phyloP scores from a whole-genome alignment of 176 grass and related monocot genomes.

The Avena sativa region DNA sequence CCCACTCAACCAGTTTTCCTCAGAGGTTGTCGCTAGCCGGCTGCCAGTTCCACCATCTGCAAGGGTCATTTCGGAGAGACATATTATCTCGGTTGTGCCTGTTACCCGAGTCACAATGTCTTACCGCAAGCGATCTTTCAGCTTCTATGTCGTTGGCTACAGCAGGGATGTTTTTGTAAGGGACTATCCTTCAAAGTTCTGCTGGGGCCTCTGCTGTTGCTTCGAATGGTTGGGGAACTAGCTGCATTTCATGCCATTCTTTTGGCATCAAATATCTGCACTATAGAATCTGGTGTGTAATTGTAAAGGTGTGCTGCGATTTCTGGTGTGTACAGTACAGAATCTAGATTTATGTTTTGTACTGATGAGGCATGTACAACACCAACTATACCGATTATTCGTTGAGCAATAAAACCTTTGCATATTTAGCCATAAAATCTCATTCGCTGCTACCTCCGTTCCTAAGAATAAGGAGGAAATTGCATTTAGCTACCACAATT shows the following conservation, averaged over 20 bases:
- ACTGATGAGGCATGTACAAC: background rate
- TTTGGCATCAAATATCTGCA: background rate
- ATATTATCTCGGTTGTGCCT: slow-evolving; percentile 81
- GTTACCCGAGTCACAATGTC: slow-evolving; percentile 84
- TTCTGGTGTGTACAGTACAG: background rate
- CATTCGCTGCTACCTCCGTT: too few relatives aligned
- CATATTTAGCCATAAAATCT: too few relatives aligned
- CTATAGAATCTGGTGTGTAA: background rate
- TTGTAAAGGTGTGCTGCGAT: background rate
- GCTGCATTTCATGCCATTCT: background rate
- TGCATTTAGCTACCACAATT: too few relatives aligned
- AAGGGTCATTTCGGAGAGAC: slow-evolving; percentile 79
- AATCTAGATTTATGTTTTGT: slow-evolving; percentile 6
- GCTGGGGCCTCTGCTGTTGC: slow-evolving; percentile 90
- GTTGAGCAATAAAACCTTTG: background rate
- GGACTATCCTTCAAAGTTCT: slow-evolving; percentile 81
- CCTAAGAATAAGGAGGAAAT: too few relatives aligned
- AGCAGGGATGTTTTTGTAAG: slow-evolving; percentile 79
- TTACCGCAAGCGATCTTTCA: slow-evolving; percentile 60
- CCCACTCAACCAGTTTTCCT: slow-evolving; percentile 82
- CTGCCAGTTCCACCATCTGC: slow-evolving; percentile 65
- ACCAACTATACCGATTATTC: background rate
- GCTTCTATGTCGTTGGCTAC: slow-evolving; percentile 78
- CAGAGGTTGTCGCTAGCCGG: slow-evolving; percentile 72
- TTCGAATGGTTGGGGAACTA: slow-evolving; percentile 77